phyloP scores from a whole-genome alignment of 2,329 filamentous ascomycete species.

The Phaeophleospora eucalypticola region DNA sequence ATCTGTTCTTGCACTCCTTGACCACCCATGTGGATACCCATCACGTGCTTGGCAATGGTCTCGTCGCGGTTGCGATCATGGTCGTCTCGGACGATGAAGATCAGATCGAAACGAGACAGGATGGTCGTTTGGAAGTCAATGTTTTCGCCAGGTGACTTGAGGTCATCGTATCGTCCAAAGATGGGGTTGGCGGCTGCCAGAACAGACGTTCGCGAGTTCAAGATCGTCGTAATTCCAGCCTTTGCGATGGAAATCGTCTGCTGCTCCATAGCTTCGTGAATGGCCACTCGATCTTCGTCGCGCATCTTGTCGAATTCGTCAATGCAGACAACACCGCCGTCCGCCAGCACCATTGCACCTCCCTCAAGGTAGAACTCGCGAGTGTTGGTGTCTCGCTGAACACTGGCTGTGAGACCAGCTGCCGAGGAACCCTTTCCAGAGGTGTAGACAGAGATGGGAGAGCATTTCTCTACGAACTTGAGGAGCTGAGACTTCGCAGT shows the following conservation, averaged over 20 bases:
- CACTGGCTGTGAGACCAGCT: constrained; percentile 93
- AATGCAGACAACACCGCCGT: constrained; percentile 95
- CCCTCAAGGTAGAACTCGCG: constrained; percentile 97
- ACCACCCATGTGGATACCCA: constrained; percentile 93
- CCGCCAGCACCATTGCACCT: constrained; percentile 95
- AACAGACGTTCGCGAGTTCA: constrained; percentile 93
- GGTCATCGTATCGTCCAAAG: constrained; percentile 95
- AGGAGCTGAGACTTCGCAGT: constrained; percentile 96
- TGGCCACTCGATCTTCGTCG: constrained; percentile 94
- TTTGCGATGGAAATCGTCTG: constrained; percentile 99
- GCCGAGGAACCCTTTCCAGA: constrained; percentile 97
- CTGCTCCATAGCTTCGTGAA: constrained; percentile 99
- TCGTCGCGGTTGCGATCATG: constrained; percentile 88
- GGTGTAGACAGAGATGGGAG: constrained; percentile 96
- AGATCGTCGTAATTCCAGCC: constrained; percentile 94
- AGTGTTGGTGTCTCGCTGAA: constrained; percentile 86
- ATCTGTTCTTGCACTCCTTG: constrained; percentile 79
- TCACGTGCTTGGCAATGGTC: constrained; percentile 92
- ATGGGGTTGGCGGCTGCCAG: constrained; percentile 95
- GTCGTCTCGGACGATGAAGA: constrained; percentile 96
- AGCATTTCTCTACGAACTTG: constrained; percentile 95
- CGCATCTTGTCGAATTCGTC: constrained; percentile 99
- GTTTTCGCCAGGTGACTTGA: constrained; percentile 96
- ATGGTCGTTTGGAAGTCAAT: constrained; percentile 99
- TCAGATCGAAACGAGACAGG: constrained; percentile 97